Evolutionary conservation across 106 monocot species (phyloP).

Genomic region (Alisma plantagoaquatica): DNA sequence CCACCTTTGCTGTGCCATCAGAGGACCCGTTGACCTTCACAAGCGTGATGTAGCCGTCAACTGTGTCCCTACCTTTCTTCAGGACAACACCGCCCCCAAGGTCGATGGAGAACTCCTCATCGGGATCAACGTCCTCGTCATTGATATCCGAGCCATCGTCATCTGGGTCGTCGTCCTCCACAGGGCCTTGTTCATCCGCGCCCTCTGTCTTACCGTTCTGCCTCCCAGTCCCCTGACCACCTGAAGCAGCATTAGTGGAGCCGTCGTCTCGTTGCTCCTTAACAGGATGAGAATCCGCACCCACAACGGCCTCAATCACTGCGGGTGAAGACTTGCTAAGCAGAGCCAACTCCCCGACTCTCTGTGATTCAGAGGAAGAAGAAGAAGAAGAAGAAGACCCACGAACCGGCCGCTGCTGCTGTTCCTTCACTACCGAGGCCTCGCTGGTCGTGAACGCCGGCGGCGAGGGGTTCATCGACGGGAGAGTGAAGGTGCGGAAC

Average conservation of each 20-base stretch:
- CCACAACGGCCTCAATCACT: neutral
- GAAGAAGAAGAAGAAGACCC: too few species aligned
- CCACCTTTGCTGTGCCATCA: neutral
- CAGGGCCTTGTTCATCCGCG: too few species aligned
- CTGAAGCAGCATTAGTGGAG: too few species aligned
- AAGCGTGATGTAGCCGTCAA: conserved; percentile 6
- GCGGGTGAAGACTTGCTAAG: conserved; percentile 15
- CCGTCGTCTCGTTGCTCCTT: neutral
- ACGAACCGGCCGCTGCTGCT: neutral
- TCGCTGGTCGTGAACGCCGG: conserved; percentile 10
- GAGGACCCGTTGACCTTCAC: conserved; percentile 2
- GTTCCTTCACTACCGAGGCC: neutral
- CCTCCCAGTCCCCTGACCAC: neutral
- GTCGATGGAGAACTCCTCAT: conserved; percentile 16
- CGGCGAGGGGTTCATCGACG: conserved; percentile 11
- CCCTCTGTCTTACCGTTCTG: neutral
- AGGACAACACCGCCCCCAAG: conserved; percentile 8
- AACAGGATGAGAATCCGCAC: neutral
- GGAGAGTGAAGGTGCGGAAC: conserved; percentile 27
- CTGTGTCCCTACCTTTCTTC: conserved; percentile 18
- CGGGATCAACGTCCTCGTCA: conserved; percentile 24
- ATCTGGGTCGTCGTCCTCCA: neutral
- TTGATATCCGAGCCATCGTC: conserved; percentile 14
- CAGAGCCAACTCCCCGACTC: conserved; percentile 22
- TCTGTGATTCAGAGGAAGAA: neutral